Evolutionary conservation across 495 filamentous ascomycete genomes (phyloP).

Genomic region (Lasiosphaeria hispida): DNA sequence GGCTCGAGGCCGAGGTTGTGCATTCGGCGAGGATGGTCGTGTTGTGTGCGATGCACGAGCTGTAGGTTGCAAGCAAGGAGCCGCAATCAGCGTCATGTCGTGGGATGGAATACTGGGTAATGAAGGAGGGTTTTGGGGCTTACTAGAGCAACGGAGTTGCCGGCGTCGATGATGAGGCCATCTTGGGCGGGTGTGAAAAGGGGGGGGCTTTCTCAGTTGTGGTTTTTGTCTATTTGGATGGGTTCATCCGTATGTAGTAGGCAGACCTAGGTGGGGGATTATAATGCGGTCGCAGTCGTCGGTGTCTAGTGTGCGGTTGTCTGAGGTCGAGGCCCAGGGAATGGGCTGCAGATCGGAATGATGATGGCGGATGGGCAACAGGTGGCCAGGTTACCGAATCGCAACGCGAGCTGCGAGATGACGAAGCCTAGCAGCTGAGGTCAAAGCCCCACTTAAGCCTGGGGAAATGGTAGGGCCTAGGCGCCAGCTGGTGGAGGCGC

Average conservation of each 20-base stretch:
- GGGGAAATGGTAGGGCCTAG: too few relatives aligned
- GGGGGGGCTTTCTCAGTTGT: neutral
- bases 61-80: constrained; percentile 36
- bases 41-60: constrained; percentile 86
- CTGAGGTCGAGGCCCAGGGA: neutral
- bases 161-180: constrained; percentile 79
- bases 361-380: neutral
- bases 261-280: too few relatives aligned
- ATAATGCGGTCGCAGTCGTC: too few relatives aligned
- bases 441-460: neutral
- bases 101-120: neutral
- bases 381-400: neutral
- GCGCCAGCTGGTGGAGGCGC: neutral
- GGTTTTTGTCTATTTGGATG: too few relatives aligned
- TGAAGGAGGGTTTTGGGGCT: constrained; percentile 28
- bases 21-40: constrained; percentile 91
- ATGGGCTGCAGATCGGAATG: neutral
- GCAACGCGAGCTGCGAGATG: constrained; percentile 15
- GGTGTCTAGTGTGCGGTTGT: too few relatives aligned
- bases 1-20: constrained; percentile 72
- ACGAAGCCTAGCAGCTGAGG: constrained; percentile 19
- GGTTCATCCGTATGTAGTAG: too few relatives aligned
- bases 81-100: neutral
- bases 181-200: constrained; percentile 32
- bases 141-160: constrained; percentile 79